Conservation (phyloP, 1,139 yeast genomes). For the Candida sp. region DNA sequence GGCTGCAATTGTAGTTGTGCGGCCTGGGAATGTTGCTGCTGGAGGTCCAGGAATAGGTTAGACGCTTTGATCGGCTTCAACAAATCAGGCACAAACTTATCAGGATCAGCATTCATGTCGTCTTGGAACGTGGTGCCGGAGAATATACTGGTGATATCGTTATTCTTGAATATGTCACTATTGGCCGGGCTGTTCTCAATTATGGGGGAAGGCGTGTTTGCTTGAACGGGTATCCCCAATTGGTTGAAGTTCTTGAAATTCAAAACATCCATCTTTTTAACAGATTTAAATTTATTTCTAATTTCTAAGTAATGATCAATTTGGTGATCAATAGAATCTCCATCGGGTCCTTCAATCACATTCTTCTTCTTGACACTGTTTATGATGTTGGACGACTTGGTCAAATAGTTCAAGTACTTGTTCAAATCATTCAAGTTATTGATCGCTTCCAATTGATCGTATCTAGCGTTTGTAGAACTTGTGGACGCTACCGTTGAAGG, state of each 20-base stretch:
- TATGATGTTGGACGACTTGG: constrained; percentile 42
- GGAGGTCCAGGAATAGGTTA: constrained; percentile 20
- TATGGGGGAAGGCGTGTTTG: constrained; percentile 3
- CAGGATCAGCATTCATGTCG: neutral
- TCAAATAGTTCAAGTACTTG: constrained; percentile 43
- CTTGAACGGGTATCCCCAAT: constrained; percentile 1
- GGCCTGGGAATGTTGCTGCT: neutral
- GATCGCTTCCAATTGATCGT: constrained; percentile 45
- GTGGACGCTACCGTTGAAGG: constrained; percentile 10
- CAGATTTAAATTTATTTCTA: constrained; percentile 26
- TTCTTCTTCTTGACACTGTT: constrained; percentile 43
- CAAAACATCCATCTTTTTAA: constrained; percentile 21
- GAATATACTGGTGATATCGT: constrained; percentile 4
- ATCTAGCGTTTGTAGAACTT: constrained; percentile 13
- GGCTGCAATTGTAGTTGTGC: neutral
- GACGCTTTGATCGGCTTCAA: constrained; percentile 25
- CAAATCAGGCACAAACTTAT: constrained; percentile 22
- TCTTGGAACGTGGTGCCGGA: constrained; percentile 7
- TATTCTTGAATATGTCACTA: constrained; percentile 1
- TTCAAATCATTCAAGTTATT: constrained; percentile 48
- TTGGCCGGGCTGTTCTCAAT: neutral
- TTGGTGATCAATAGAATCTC: constrained; percentile 33
- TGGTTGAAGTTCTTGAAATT: constrained; percentile 1
- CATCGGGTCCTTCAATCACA: neutral
- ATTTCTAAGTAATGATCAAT: constrained; percentile 37